Evolutionary conservation across 345 rosid species (phyloP), one percentile per base, ranked within the genome.

Genomic region (Erodium maritimum): DNA sequence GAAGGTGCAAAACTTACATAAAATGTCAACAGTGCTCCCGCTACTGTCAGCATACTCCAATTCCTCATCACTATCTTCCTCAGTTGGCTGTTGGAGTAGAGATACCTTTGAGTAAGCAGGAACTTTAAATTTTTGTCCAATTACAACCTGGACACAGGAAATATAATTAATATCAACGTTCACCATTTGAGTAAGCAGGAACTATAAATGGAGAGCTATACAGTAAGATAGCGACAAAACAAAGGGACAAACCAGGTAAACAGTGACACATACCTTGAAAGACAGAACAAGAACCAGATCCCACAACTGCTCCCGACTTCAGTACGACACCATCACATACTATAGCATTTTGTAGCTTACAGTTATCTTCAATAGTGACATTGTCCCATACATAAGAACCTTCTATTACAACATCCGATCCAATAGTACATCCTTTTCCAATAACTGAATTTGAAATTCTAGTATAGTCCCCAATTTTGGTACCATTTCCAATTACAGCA

Each of bases 311-410:
- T 52, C 91, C 96, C 17, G 82, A 83, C 79, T 80, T 89, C 62
- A 93, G 71, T 56, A 72, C 61, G 66, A 80, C 97, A 14, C 95
- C 96, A 73, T 93, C 86, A 50, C 96, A 89, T 19, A 93, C 81
- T 19, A 93, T 79, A 24, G 88, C 87, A 69, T 89, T 87, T 73
- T 78, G 83, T 66, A 93, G 68, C 63, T 75, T 74, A 73, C 99
- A 93, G 24, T 91, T 90, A 79, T 93, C 97, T 75, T 89, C 99
- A 66, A 93, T 82, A 1, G 76, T 77, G 60, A 93, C 97, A 64
- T 80, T 77, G 72, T 93, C 81, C 99, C 99, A 93, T 60, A 89
- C 61, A 56, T 87, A 87, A 17, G 94, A 93, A 67, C 97, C 94
- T 67, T 85, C 80, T 61, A 93, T 87, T 69, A 72, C 66, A 57